Evolutionary conservation across 208 protist genomes (phyloP), one percentile per base, ranked within the genome.

Genomic region (Trypanosoma caninum): DNA sequence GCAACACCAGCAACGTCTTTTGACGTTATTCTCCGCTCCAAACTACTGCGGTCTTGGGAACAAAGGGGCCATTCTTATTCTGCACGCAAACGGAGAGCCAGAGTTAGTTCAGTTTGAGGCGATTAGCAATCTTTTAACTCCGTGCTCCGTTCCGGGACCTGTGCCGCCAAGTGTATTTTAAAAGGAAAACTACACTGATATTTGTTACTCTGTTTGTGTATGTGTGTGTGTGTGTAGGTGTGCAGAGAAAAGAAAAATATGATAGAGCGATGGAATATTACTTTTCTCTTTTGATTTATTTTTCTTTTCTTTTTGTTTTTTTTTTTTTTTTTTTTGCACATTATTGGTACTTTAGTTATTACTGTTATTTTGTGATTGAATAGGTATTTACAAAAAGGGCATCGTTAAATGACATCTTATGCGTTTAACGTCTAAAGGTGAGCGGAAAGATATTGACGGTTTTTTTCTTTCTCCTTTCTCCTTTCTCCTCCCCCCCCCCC

Each of bases 31-130:
- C 79, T 99, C 97, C 0, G 98, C 99, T 0, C 97, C 98, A 13
- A 99, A 99, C 78, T 99, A 99, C 82, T 99, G 97, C 71, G 97
- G 98, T 53, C 96, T 99, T 71, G 97, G 99, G 53, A 99, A 99
- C 74, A 97, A 98, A 18, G 99, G 98, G 1, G 97, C 98, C 2
- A 96, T 99, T 33, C 67, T 93, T 25, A 72, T 90, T 52, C 51
- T 95, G 3, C 77, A 91, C 52, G 54, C 37, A 2, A 18, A 60
- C 8, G 80, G 80, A 16, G 59, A 64, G 10, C 80, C 80, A 14
- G 64, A 71, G 23, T 23, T 89, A 4, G 58, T 87, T 48, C 87
- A 94, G 72, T 95, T 93, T 58, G 69, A 84, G 46, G 69, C 72
- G 28, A 42, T 47, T 14, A 53, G 30, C 7, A 64, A 34, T 16